These are phyloP conservation scores for Coemansia umbellata DNA, from an alignment of 192 early-diverging fungal genomes.

Conservation along the genomic window DNA sequence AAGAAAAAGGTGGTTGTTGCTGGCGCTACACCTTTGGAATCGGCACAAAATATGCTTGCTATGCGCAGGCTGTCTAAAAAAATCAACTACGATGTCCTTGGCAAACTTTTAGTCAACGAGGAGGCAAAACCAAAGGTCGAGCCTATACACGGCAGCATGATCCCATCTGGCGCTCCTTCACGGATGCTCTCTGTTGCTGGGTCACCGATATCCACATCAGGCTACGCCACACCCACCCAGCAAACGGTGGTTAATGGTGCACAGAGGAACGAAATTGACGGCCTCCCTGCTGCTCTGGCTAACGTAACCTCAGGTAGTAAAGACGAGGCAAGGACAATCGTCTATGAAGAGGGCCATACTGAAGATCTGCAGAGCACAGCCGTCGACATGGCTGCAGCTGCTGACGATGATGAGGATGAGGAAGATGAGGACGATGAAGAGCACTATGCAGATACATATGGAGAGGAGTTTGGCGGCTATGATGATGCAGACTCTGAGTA, in stretches of 20 bases:
- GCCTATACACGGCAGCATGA: constrained; percentile 29
- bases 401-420: constrained; percentile 43
- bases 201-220: constrained; percentile 20
- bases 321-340: constrained; percentile 15
- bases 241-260: constrained; percentile 13
- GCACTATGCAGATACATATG: constrained; percentile 5
- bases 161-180: constrained; percentile 48
- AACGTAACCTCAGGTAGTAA: constrained; percentile 7
- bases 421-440: constrained; percentile 50
- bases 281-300: constrained; percentile 34
- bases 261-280: constrained; percentile 24
- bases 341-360: constrained; percentile 44
- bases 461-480: constrained; percentile 3
- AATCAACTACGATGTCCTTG: constrained; percentile 82
- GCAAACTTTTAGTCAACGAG: constrained; percentile 61
- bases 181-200: constrained; percentile 35
- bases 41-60: constrained; percentile 67
- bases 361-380: constrained; percentile 51
- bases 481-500: constrained; percentile 15
- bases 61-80: constrained; percentile 81
- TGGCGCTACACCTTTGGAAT: constrained; percentile 68
- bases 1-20: constrained; percentile 28
- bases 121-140: constrained; percentile 26
- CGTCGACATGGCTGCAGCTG: constrained; percentile 23
- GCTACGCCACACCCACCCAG: constrained; percentile 31